A percentile compares a stretch with the other conserved stretches of the same genome.
Conservation (phyloP, 495 filamentous ascomycete genomes). For the Tuber borchii region DNA sequence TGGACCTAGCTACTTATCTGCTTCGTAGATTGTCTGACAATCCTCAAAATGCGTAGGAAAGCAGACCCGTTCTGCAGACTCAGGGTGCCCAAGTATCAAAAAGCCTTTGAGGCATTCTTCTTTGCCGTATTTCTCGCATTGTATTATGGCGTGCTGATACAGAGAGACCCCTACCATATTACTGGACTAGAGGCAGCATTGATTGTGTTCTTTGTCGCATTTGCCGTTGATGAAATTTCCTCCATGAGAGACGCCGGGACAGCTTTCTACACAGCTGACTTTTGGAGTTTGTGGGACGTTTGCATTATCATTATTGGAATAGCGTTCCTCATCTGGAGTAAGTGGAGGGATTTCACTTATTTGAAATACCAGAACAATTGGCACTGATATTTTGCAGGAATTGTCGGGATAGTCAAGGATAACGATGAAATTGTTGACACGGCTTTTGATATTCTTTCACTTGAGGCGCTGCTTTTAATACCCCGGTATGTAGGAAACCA, state of each 20-base stretch:
- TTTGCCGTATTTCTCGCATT: constrained; percentile 73
- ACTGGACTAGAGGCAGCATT: constrained; percentile 52
- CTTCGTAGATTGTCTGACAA: background rate
- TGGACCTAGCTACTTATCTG: constrained; percentile 2
- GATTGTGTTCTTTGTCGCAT: constrained; percentile 70
- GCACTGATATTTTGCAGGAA: constrained; percentile 48
- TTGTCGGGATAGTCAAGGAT: constrained; percentile 61
- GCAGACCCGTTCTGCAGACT: constrained; percentile 79
- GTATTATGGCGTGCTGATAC: constrained; percentile 77
- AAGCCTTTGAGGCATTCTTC: constrained; percentile 80
- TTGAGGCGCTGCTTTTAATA: constrained; percentile 86
- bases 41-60: constrained; percentile 44
- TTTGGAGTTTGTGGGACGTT: constrained; percentile 87
- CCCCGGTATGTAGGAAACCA: constrained; percentile 51
- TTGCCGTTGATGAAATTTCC: constrained; percentile 79
- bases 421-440: constrained; percentile 61
- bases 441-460: constrained; percentile 78
- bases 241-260: constrained; percentile 75
- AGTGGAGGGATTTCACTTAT: constrained; percentile 42
- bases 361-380: background rate
- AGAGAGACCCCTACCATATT: constrained; percentile 49
- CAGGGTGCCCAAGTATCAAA: constrained; percentile 84
- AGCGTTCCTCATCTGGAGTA: constrained; percentile 64
- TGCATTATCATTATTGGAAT: constrained; percentile 74
- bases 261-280: constrained; percentile 76